Percentiles rank a stretch among this genome's conserved stretches.
Evolutionary conservation across 2,329 filamentous ascomycete genomes (phyloP).

Genomic region (Exserohilum turcica): DNA sequence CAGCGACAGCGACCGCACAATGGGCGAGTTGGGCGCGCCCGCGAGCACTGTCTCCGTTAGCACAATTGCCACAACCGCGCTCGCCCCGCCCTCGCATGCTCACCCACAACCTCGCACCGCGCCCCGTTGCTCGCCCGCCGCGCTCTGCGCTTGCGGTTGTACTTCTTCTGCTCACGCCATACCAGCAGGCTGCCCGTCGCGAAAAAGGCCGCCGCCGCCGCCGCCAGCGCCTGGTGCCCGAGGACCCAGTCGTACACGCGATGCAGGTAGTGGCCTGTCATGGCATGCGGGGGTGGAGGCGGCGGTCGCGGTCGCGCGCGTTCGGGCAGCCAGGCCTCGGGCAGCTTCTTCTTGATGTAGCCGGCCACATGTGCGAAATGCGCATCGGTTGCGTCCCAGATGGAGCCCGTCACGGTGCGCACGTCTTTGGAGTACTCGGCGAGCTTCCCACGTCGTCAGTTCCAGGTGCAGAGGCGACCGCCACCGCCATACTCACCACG

Average conservation of each 20-base stretch:
- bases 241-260: constrained; percentile 72
- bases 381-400: constrained; percentile 80
- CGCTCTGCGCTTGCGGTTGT: constrained; percentile 71
- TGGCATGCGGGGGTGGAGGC: constrained; percentile 52
- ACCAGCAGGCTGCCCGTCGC: constrained; percentile 66
- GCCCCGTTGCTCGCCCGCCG: constrained; percentile 81
- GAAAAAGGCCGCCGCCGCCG: constrained; percentile 71
- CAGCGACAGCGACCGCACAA: constrained; percentile 80
- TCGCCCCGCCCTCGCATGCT: not conserved
- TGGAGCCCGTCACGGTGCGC: constrained; percentile 69
- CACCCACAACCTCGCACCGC: constrained; percentile 77
- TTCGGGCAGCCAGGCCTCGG: constrained; percentile 74
- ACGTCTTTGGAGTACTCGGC: constrained; percentile 68
- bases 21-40: constrained; percentile 81
- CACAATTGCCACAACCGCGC: not conserved
- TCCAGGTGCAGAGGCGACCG: constrained; percentile 4
- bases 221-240: constrained; percentile 73
- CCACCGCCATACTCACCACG: constrained; percentile 61
- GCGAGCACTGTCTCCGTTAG: constrained; percentile 68
- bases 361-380: constrained; percentile 78
- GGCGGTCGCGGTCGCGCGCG: constrained; percentile 64
- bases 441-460: constrained; percentile 51
- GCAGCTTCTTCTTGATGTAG: constrained; percentile 69
- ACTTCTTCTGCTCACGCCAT: constrained; percentile 64
- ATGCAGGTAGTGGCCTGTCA: constrained; percentile 56